Evolutionary conservation across 2,329 filamentous ascomycete genomes (phyloP).

Genomic region (Ophiostoma perfectum): DNA sequence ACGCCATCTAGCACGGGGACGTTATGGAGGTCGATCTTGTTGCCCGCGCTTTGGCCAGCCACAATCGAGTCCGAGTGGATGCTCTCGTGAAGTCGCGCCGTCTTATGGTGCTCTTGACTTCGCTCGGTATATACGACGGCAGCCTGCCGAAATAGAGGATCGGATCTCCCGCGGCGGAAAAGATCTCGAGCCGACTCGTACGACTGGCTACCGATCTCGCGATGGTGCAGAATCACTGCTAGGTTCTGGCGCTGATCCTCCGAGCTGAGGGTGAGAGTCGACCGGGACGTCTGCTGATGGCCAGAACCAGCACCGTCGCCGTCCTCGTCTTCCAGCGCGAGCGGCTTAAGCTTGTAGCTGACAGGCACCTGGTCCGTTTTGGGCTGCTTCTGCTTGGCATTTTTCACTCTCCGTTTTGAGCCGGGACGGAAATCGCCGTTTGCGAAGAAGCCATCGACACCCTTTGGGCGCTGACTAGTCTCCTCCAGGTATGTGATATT

Average conservation of each 20-base stretch:
- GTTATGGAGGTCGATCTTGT: slow-evolving; percentile 80
- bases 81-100: slow-evolving; percentile 55
- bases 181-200: slow-evolving; percentile 39
- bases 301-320: neutral
- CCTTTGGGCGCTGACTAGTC: slow-evolving; percentile 57
- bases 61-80: slow-evolving; percentile 66
- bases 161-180: slow-evolving; percentile 53
- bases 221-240: neutral
- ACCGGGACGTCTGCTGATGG: neutral
- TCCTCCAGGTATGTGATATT: slow-evolving; percentile 74
- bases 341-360: slow-evolving; percentile 37
- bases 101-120: slow-evolving; percentile 57
- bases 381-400: slow-evolving; percentile 31
- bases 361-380: slow-evolving; percentile 33
- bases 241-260: neutral
- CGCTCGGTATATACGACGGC: slow-evolving; percentile 70
- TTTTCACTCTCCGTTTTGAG: slow-evolving; percentile 6
- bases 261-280: neutral
- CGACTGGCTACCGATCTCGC: slow-evolving; percentile 27
- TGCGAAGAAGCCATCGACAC: slow-evolving; percentile 72
- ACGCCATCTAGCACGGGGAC: slow-evolving; percentile 75
- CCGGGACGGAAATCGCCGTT: slow-evolving; percentile 40
- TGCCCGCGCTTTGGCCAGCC: slow-evolving; percentile 56
- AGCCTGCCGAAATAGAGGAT: slow-evolving; percentile 67
- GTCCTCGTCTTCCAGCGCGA: slow-evolving; percentile 34